Percentiles rank a stretch among this genome's conserved stretches.
Conservation (phyloP, 1,284 basidiomycete genomes). For the Grifola frondosa region DNA sequence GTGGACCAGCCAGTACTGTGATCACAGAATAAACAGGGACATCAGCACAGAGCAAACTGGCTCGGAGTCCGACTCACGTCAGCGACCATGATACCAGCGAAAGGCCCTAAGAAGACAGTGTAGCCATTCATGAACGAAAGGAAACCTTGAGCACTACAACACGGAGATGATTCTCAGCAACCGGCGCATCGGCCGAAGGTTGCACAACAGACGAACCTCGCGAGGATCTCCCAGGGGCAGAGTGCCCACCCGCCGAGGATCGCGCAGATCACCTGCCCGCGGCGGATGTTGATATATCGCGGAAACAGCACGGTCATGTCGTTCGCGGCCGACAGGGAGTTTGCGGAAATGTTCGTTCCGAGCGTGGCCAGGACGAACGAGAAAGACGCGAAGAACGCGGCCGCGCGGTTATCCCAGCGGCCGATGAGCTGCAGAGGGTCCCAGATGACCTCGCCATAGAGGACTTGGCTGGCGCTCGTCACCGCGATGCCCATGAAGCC, state of each 20-base stretch:
- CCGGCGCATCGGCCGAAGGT: no score
- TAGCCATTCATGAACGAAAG: conserved; percentile 67
- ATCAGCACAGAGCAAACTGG: conserved; percentile 1
- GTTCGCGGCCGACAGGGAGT: conserved; percentile 76
- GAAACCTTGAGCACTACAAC: conserved; percentile 46
- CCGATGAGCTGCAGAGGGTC: conserved; percentile 55
- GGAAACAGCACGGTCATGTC: conserved; percentile 71
- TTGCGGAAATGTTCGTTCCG: conserved; percentile 76
- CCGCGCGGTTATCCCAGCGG: conserved; percentile 73
- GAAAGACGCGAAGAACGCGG: conserved; percentile 75
- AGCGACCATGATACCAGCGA: conserved; percentile 71
- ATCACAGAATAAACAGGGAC: neutral
- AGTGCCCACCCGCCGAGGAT: conserved; percentile 67
- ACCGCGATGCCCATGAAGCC: conserved; percentile 64
- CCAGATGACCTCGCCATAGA: conserved; percentile 60
- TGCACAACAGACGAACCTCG: conserved; percentile 37
- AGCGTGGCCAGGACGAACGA: conserved; percentile 67
- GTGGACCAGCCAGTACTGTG: conserved; percentile 67
- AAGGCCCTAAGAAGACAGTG: conserved; percentile 71
- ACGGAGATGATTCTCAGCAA: conserved; percentile 3
- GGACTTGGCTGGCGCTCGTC: conserved; percentile 59
- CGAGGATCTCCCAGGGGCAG: conserved; percentile 55
- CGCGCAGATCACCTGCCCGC: conserved; percentile 74
- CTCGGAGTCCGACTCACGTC: conserved; percentile 46
- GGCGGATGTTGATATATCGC: conserved; percentile 71